These are phyloP conservation scores for Sporormia fimetaria DNA, from an alignment of 495 filamentous ascomycete species.

Conservation along the genomic window DNA sequence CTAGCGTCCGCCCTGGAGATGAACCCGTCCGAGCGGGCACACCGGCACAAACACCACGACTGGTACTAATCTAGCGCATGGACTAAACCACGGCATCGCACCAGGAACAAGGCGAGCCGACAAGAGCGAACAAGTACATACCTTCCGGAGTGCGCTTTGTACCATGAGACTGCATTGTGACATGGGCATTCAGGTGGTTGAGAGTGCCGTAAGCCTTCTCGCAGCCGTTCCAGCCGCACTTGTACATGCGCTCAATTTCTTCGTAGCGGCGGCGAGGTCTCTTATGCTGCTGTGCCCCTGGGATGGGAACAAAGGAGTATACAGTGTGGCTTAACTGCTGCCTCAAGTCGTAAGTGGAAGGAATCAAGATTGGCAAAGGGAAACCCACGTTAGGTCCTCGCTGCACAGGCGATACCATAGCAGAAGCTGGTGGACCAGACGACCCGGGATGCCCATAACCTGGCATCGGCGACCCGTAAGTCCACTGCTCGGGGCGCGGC, in stretches of 20 bases:
- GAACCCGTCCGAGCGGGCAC: conserved; percentile 28
- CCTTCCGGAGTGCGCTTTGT: conserved; percentile 91
- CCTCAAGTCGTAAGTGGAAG: conserved; percentile 22
- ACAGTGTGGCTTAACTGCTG: conserved; percentile 39
- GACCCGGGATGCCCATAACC: conserved; percentile 53
- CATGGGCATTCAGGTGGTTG: conserved; percentile 93
- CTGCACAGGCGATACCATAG: conserved; percentile 31
- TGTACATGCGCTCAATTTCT: conserved; percentile 99
- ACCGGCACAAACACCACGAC: conserved; percentile 26
- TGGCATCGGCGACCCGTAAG: conserved; percentile 50
- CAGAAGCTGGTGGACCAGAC: conserved; percentile 27
- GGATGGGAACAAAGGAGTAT: conserved; percentile 97
- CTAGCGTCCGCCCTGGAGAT: conserved; percentile 25
- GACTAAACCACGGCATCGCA: conserved; percentile 1
- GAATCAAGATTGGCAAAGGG: conserved; percentile 2
- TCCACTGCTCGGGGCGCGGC: conserved; percentile 57
- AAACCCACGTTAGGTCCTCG: conserved; percentile 32
- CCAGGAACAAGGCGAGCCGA: neutral
- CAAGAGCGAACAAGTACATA: conserved; percentile 38
- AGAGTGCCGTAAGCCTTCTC: conserved; percentile 96
- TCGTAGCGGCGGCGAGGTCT: conserved; percentile 88
- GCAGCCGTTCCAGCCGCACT: conserved; percentile 96
- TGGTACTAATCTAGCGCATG: conserved; percentile 18
- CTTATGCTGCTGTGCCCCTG: conserved; percentile 95
- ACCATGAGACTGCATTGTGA: conserved; percentile 95